Base-by-base conservation (phyloP, 2,329 filamentous ascomycete species). In the Juglanconis sp. region DNA sequence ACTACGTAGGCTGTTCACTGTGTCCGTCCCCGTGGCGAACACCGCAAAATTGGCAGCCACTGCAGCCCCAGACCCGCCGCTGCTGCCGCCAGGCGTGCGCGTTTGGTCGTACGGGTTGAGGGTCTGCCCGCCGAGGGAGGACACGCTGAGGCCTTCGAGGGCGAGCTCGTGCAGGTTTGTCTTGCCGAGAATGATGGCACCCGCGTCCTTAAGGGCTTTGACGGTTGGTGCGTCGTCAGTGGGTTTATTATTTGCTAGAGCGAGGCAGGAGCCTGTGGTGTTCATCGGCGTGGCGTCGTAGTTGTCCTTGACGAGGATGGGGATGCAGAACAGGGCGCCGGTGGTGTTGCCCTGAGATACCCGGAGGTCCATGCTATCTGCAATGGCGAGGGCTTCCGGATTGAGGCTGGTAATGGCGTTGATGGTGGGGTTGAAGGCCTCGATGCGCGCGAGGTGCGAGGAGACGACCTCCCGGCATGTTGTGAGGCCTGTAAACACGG, bases 11-110 rank as follows among this genome's bases (percentile, higher is more conserved):
- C 82, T 86, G 67, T 88, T 88, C 55, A 88, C 81, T 0, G 84
- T 86, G 64, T 87, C 83, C 1, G 81, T 84, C 0, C 84, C 84
- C 9, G 81, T 82, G 0, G 81, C 84, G 3, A 85, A 75, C 0
- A 88, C 76, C 1, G 81, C 82, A 59, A 88, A 79, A 30, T 79
- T 83, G 11, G 73, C 67, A 4, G 72, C 85, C 34, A 89, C 74
- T 0, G 83, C 84, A 0, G 84, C 85, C 0, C 83, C 85, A 1
- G 83, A 86, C 0, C 86, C 87, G 10, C 86, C 86, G 35, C 83
- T 87, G 49, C 81, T 86, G 1, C 86, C 87, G 3, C 86, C 87
- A 0, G 86, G 86, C 0, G 86, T 89, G n/a, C 88, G 80, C 0
- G 77, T 79, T 1, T 75, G 70, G 68, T 90, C 86, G 65, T 91